These are phyloP conservation scores for Gracilaria domingensis DNA, from an alignment of 23 red algal genomes.

Conservation along the genomic window DNA sequence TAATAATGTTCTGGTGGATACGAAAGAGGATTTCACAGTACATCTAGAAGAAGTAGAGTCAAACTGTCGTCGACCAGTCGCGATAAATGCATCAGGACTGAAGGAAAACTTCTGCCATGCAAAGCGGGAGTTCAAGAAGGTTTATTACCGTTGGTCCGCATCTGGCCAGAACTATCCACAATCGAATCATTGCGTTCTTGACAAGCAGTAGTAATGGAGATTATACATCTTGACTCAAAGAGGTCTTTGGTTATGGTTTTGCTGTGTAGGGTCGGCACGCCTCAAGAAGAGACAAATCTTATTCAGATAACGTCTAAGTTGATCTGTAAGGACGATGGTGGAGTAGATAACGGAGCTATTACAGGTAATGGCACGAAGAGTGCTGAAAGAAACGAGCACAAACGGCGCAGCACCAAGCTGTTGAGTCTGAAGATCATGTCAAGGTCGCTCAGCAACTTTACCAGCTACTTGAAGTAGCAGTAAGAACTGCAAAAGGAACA, in stretches of 20 bases:
- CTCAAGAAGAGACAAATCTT: slow-evolving; percentile 27
- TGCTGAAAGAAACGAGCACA: not conserved
- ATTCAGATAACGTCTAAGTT: slow-evolving; percentile 14
- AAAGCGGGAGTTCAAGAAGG: not conserved
- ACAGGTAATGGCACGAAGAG: too few species aligned
- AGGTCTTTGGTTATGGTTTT: not conserved
- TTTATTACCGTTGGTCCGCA: slow-evolving; percentile 15
- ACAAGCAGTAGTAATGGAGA: not conserved
- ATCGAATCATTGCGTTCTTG: not conserved
- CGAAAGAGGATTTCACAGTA: not conserved
- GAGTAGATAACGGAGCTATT: not conserved
- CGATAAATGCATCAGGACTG: not conserved
- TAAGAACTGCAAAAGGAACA: not conserved
- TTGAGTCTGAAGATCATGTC: not conserved
- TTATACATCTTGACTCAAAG: not conserved
- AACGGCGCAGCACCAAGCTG: not conserved
- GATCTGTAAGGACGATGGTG: not conserved
- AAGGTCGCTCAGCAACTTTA: not conserved
- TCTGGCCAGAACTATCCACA: slow-evolving; percentile 45
- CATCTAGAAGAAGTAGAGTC: slow-evolving; percentile 1
- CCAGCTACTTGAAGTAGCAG: not conserved
- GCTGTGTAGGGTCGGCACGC: not conserved
- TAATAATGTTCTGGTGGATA: not conserved
- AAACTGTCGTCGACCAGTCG: not conserved
- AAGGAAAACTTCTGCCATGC: slow-evolving; percentile 14